Evolutionary conservation across 352 stramenopile genomes (phyloP), one percentile per base, ranked within the genome.

Genomic region (Globisporangium spinosum): DNA sequence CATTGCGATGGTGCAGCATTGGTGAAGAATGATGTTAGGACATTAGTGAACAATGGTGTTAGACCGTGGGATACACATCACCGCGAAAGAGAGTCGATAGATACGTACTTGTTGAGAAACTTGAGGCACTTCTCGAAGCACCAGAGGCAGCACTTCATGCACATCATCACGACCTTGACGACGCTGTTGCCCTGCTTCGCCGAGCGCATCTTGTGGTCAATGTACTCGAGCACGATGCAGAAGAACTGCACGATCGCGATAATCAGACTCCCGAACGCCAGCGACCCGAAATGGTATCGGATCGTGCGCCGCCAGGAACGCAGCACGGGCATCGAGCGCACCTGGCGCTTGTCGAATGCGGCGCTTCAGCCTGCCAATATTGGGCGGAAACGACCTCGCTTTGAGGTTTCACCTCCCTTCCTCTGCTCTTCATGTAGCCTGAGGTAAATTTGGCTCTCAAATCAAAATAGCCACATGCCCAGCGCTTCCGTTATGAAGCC

Each of bases 91-190:
- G 25, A 20, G 25, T 17, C 2, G 10, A 2, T 3, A 34, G 4
- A n/a, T 23, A 69, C 70, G 29, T 55, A 79, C 71, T 90, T 91
- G 75, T 91, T 96, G 62, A 97, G 70, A 70, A 96, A 97, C 75
- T 97, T 93, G 68, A 97, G 76, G 73, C 85, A 94, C 59, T 93
- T 94, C 43, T 97, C 89, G 54, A 97, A 91, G 71, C 90, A 97
- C 80, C 78, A 90, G 64, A 97, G 76, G 65, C 80, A 93, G 73
- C 84, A 95, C 72, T 94, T 85, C 49, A 98, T 83, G 71, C 93
- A 98, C 34, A 96, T 69, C 70, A 97, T 83, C 15, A 93, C 71
- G 53, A 92, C 82, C 40, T 88, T 87, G 23, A 95, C 73, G 15
- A 90, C 65, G 7, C 62, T 67, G 70, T 92, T 95, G 43, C 72